Conservation (phyloP, 352 stramenopile genomes). For the Phytophthora litchii region DNA sequence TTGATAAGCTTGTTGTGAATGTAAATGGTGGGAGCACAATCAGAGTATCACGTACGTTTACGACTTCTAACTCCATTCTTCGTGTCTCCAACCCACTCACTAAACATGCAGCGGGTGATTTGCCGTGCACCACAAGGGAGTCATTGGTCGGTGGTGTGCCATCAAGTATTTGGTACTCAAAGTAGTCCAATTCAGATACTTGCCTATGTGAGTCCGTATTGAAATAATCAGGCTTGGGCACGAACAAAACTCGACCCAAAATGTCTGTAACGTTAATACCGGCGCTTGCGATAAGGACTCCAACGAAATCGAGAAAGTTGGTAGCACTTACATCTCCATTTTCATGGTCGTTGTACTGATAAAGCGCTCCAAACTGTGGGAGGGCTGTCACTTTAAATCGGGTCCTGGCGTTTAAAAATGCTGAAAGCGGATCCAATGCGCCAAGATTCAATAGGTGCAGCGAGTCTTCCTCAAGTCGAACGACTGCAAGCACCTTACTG, state of each 20-base stretch:
- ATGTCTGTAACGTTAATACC: conserved; percentile 31
- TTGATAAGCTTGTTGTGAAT: conserved; percentile 35
- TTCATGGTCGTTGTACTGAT: conserved; percentile 44
- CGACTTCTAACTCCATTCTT: conserved; percentile 59
- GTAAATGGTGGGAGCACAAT: conserved; percentile 50
- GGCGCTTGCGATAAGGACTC: conserved; percentile 16
- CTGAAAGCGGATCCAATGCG: conserved; percentile 47
- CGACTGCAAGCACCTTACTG: conserved; percentile 11
- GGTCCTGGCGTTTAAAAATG: conserved; percentile 35
- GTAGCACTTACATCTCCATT: not conserved
- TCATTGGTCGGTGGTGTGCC: conserved; percentile 3
- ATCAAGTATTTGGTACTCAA: conserved; percentile 45
- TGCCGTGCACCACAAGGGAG: conserved; percentile 17
- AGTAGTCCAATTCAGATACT: conserved; percentile 25
- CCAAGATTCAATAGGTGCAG: conserved; percentile 38
- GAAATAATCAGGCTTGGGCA: conserved; percentile 60
- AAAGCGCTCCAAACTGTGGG: conserved; percentile 53
- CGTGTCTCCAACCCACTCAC: conserved; percentile 18
- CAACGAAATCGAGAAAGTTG: conserved; percentile 22
- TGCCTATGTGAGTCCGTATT: conserved; percentile 28
- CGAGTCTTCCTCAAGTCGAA: conserved; percentile 66
- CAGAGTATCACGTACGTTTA: conserved; percentile 51
- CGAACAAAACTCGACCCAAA: conserved; percentile 47
- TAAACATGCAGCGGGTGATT: conserved; percentile 17
- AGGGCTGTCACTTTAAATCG: conserved; percentile 42